Percentiles rank a stretch among this genome's conserved stretches.
These are phyloP conservation scores for Silene uniflora DNA, from an alignment of 148 eudicot genomes.

Conservation along the genomic window DNA sequence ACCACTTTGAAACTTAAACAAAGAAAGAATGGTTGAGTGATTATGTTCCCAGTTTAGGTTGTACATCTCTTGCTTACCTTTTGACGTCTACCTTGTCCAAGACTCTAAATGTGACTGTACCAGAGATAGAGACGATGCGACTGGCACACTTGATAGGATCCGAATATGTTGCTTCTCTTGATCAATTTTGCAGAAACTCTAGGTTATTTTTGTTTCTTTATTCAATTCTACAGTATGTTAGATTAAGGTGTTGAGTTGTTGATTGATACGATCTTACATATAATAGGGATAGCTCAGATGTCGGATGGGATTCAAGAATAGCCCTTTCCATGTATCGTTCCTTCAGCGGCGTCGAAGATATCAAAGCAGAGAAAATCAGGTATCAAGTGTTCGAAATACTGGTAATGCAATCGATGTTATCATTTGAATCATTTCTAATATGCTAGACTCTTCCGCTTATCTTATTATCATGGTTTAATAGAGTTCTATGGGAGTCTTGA, in stretches of 20 bases:
- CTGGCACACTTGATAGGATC: conserved; percentile 93
- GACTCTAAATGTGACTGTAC: conserved; percentile 79
- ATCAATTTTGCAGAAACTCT: conserved; percentile 56
- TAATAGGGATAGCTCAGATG: conserved; percentile 42
- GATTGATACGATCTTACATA: conserved; percentile 11
- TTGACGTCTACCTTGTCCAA: conserved; percentile 20
- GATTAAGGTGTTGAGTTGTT: background rate
- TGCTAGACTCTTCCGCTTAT: no score
- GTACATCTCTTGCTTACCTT: conserved; percentile 17
- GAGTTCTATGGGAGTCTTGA: no score
- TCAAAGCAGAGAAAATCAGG: conserved; percentile 94
- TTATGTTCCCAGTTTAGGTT: background rate
- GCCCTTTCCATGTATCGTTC: no score
- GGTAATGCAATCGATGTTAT: no score
- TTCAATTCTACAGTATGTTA: background rate
- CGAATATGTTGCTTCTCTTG: conserved; percentile 73
- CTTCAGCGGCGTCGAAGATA: conserved; percentile 63
- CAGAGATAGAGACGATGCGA: no score
- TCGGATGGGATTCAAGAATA: no score
- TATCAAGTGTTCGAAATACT: no score
- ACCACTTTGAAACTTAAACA: no score
- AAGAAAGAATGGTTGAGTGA: no score
- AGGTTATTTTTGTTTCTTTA: conserved; percentile 24
- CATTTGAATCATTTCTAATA: no score
- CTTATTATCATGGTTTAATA: no score